Percentiles rank a stretch among this genome's conserved stretches.
phyloP scores from a whole-genome alignment of 768 basidiomycete species.

The Leccinum ochraceum region DNA sequence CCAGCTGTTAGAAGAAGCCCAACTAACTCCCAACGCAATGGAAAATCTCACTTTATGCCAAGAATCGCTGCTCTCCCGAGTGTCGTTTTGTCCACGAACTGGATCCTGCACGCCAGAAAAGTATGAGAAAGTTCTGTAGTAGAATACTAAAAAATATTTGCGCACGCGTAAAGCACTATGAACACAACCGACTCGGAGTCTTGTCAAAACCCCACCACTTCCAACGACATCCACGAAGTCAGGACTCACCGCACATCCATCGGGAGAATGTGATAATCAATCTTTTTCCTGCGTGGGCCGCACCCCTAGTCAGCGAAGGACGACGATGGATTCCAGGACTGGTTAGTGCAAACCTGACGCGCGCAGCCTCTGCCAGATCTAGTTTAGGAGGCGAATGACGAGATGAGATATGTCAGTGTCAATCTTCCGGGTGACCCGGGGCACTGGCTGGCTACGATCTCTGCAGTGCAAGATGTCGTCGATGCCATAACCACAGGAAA shows the following conservation, averaged over 20 bases:
- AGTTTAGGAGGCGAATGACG: conserved; percentile 21
- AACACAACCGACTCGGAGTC: too few relatives aligned
- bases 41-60: conserved; percentile 56
- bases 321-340: too few relatives aligned
- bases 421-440: not conserved
- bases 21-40: not conserved
- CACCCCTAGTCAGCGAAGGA: not conserved
- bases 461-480: not conserved
- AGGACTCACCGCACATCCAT: conserved; percentile 68
- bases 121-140: not conserved
- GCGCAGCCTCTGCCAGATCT: conserved; percentile 51
- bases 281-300: conserved; percentile 45
- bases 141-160: not conserved
- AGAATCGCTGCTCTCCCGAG: conserved; percentile 67
- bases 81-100: conserved; percentile 58
- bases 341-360: conserved; percentile 45
- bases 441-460: not conserved
- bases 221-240: not conserved
- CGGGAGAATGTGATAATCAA: conserved; percentile 64
- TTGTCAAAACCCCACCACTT: too few relatives aligned
- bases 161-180: conserved; percentile 55
- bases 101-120: conserved; percentile 30
- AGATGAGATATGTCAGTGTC: not conserved
- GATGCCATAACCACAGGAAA: not conserved
- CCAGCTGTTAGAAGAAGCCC: not conserved